Percentiles rank a stretch among this genome's conserved stretches.
Evolutionary conservation across 345 rosid genomes (phyloP).

Genomic region (Euphorbia peplus): DNA sequence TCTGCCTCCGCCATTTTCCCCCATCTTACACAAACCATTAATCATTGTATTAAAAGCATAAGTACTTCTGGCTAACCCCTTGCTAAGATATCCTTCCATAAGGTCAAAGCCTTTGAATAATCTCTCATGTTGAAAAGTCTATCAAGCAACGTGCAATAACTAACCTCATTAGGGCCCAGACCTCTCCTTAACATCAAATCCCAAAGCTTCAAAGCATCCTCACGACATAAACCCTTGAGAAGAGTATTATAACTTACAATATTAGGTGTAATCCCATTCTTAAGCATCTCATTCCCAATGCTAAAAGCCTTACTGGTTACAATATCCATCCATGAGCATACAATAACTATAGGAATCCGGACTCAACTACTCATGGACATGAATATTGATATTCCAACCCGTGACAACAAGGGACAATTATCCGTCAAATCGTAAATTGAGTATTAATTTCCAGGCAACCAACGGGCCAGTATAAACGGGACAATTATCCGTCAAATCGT

Average conservation of each 20-base stretch:
- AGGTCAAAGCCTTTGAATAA: slow-evolving; percentile 45
- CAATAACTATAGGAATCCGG: slow-evolving; percentile 65
- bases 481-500: no score
- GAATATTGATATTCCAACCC: no score
- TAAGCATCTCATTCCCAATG: slow-evolving; percentile 54
- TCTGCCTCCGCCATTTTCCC: slow-evolving; percentile 62
- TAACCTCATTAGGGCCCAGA: slow-evolving; percentile 44
- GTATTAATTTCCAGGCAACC: no score
- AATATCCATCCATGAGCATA: slow-evolving; percentile 73
- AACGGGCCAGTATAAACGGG: no score
- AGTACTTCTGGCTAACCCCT: slow-evolving; percentile 53
- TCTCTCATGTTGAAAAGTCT: slow-evolving; percentile 67
- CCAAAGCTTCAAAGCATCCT: slow-evolving; percentile 66
- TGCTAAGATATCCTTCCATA: slow-evolving; percentile 68
- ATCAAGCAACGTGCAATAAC: slow-evolving; percentile 69
- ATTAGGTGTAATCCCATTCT: slow-evolving; percentile 44
- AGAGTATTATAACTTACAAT: slow-evolving; percentile 68
- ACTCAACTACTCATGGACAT: no score
- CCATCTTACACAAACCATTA: slow-evolving; percentile 65
- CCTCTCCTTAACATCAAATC: slow-evolving; percentile 54
- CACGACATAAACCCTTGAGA: slow-evolving; percentile 63
- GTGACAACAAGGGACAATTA: no score
- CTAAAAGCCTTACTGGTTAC: slow-evolving; percentile 55
- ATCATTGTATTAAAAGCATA: slow-evolving; percentile 69
- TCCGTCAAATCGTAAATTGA: no score